Percentiles rank a stretch among this genome's conserved stretches.
Evolutionary conservation across 1,139 yeast species (phyloP).

Genomic region (Taphrina confusa): DNA sequence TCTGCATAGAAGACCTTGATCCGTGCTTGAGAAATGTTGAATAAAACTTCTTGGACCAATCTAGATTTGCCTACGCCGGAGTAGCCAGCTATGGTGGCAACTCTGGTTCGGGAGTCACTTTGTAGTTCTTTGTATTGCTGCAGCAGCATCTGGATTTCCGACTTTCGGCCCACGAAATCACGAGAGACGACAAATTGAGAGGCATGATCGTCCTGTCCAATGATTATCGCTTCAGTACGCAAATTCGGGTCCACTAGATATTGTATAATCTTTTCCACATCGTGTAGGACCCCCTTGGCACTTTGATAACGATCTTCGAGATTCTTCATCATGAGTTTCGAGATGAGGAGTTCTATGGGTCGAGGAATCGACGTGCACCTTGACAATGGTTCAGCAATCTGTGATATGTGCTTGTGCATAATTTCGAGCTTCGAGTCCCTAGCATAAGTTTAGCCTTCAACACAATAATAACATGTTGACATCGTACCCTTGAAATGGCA

Average conservation of each 20-base stretch:
- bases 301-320: conserved; percentile 33
- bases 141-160: conserved; percentile 9
- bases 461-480: no score
- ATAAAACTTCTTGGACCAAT: conserved; percentile 18
- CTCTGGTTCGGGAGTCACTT: conserved; percentile 9
- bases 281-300: conserved; percentile 19
- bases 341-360: conserved; percentile 7
- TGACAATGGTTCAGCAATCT: neutral
- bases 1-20: conserved; percentile 16
- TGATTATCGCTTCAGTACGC: neutral
- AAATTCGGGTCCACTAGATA: neutral
- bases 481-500: conserved; percentile 26
- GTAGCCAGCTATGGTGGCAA: conserved; percentile 28
- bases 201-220: conserved; percentile 29
- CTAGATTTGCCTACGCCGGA: conserved; percentile 35
- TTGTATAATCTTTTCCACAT: conserved; percentile 25
- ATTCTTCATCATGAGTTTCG: conserved; percentile 24
- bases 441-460: no score
- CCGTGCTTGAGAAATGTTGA: neutral
- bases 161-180: conserved; percentile 25
- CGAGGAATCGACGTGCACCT: neutral
- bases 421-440: conserved; percentile 13
- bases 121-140: conserved; percentile 4
- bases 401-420: conserved; percentile 31
- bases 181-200: conserved; percentile 19